These are phyloP conservation scores for Rhizophagus prolifer DNA, from an alignment of 192 early-diverging fungal species.

Conservation along the genomic window DNA sequence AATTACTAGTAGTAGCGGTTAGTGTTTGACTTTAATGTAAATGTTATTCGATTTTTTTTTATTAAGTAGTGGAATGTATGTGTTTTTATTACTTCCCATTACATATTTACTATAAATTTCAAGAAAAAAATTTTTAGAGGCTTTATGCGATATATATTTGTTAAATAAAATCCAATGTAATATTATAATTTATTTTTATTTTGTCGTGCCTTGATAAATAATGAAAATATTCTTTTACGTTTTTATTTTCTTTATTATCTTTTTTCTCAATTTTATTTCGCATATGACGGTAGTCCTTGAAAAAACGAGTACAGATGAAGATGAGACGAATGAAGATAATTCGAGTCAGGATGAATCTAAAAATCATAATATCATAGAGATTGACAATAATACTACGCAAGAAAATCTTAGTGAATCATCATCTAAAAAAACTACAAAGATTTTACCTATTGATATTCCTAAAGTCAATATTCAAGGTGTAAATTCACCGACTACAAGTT, in stretches of 20 bases:
- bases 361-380: not conserved
- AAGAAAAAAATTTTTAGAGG: not conserved
- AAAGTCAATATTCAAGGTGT: constrained; percentile 11
- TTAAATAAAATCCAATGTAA: constrained; percentile 24
- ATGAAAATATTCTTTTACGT: constrained; percentile 11
- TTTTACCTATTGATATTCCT: not conserved
- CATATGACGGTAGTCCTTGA: not conserved
- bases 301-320: not conserved
- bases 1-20: constrained; percentile 34
- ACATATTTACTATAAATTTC: not conserved
- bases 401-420: not conserved
- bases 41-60: not conserved
- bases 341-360: not conserved
- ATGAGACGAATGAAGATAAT: not conserved
- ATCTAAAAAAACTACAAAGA: not conserved
- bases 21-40: constrained; percentile 31
- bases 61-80: not conserved
- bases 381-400: not conserved
- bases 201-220: not conserved
- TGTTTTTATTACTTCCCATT: constrained; percentile 4
- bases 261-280: constrained; percentile 7
- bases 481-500: not conserved
- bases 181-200: constrained; percentile 4
- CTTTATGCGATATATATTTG: not conserved
- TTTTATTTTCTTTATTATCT: constrained; percentile 1